These are phyloP conservation scores for Lactarius sanguifluus DNA, from an alignment of 768 basidiomycete species.

Conservation along the genomic window DNA sequence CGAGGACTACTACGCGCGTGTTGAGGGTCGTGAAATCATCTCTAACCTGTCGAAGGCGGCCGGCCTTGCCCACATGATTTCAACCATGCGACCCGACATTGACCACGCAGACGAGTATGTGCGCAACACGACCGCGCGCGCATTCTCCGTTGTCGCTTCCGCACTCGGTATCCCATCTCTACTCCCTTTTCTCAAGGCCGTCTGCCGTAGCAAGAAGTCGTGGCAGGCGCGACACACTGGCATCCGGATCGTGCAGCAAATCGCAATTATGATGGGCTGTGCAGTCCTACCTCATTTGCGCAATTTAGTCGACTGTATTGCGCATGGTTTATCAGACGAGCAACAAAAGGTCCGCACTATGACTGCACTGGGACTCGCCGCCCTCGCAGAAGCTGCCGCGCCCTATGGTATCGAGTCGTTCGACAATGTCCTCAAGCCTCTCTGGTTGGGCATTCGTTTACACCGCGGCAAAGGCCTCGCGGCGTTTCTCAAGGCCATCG, in stretches of 20 bases:
- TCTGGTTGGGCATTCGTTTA: constrained; percentile 92
- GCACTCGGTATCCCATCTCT: constrained; percentile 97
- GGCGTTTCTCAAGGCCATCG: constrained; percentile 96
- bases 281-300: constrained; percentile 96
- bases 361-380: constrained; percentile 90
- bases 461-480: constrained; percentile 95
- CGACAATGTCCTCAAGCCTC: constrained; percentile 92
- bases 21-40: constrained; percentile 99
- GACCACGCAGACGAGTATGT: constrained; percentile 99
- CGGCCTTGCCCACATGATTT: constrained; percentile 99
- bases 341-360: constrained; percentile 96
- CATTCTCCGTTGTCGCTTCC: constrained; percentile 98
- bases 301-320: constrained; percentile 94
- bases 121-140: constrained; percentile 97
- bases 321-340: constrained; percentile 89
- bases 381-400: constrained; percentile 93
- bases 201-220: constrained; percentile 98
- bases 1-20: constrained; percentile 94
- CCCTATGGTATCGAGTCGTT: constrained; percentile 99
- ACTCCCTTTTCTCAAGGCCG: constrained; percentile 96
- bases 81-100: constrained; percentile 99
- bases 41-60: constrained; percentile 98
- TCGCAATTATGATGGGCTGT: constrained; percentile 99
- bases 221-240: constrained; percentile 99
- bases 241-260: constrained; percentile 99